Evolutionary conservation across 1,284 basidiomycete species (phyloP).

Genomic region (Phellopilus nigrolimitatus): DNA sequence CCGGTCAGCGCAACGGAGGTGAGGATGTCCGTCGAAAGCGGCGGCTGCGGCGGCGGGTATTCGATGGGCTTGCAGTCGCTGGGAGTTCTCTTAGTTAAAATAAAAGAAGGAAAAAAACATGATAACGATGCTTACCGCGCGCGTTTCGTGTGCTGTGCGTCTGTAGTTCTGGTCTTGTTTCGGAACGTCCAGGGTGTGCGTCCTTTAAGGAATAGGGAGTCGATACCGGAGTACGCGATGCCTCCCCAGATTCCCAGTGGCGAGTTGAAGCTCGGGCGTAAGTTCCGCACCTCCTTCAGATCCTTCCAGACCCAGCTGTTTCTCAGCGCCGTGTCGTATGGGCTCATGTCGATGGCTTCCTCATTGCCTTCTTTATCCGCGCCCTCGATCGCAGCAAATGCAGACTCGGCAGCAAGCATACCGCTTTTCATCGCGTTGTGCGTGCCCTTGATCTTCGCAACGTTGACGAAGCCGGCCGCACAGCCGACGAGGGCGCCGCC

Average conservation of each 20-base stretch:
- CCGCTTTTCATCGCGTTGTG: conserved; percentile 99
- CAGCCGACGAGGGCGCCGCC: conserved; percentile 96
- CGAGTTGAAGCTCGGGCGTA: conserved; percentile 90
- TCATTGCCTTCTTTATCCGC: conserved; percentile 28
- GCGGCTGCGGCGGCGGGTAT: conserved; percentile 88
- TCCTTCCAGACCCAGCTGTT: conserved; percentile 88
- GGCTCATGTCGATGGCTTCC: conserved; percentile 61
- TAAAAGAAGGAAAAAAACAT: conserved; percentile 25
- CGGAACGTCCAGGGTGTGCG: conserved; percentile 91
- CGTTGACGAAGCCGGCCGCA: conserved; percentile 94
- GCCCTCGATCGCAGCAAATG: conserved; percentile 57
- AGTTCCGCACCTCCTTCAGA: conserved; percentile 87
- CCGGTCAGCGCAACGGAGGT: conserved; percentile 89
- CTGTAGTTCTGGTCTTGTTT: conserved; percentile 51
- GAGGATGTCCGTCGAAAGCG: conserved; percentile 91
- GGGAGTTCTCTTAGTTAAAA: conserved; percentile 20
- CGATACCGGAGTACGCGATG: conserved; percentile 86
- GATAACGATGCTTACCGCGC: conserved; percentile 38
- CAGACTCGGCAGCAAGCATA: conserved; percentile 92
- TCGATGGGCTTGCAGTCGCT: conserved; percentile 75
- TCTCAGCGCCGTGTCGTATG: conserved; percentile 72
- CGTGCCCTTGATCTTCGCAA: conserved; percentile 99
- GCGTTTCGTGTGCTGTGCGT: conserved; percentile 71
- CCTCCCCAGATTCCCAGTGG: conserved; percentile 86
- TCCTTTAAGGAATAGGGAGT: conserved; percentile 83